Evolutionary conservation across 169 alveolate genomes (phyloP).

Genomic region (Sarcocystis neurona): DNA sequence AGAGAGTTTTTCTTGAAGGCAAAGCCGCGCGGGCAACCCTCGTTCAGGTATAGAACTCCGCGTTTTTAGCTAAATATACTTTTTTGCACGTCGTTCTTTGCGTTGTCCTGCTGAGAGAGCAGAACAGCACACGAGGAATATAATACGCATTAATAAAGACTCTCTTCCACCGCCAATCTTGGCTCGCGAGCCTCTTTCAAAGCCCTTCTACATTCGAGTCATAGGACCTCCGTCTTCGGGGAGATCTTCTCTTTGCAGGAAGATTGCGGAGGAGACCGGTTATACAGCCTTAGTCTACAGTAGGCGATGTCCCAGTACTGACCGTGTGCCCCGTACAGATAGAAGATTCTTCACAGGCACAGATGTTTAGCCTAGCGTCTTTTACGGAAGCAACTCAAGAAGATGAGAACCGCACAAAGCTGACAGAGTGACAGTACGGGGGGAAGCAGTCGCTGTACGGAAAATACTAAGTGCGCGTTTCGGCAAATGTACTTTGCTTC

Average conservation of each 20-base stretch:
- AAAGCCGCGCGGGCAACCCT: too few species aligned
- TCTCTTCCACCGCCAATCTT: too few species aligned
- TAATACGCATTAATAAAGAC: too few species aligned
- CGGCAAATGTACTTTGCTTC: neutral
- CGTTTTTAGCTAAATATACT: too few species aligned
- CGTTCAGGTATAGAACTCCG: too few species aligned
- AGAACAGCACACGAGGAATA: too few species aligned
- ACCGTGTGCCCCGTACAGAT: neutral
- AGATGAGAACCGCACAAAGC: neutral
- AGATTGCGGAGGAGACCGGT: slow-evolving; percentile 10
- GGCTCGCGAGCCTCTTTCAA: too few species aligned
- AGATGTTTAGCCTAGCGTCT: neutral
- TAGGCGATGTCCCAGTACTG: neutral
- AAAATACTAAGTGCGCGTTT: neutral
- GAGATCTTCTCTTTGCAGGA: neutral
- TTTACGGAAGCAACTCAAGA: neutral
- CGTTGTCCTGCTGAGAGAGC: too few species aligned
- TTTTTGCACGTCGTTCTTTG: too few species aligned
- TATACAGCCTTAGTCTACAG: neutral
- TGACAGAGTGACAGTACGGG: neutral
- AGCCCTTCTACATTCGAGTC: neutral
- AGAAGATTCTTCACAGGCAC: neutral
- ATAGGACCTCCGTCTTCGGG: slow-evolving; percentile 22
- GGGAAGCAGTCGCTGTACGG: neutral
- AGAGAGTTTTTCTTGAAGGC: too few species aligned